phyloP scores from a whole-genome alignment of 108 stramenopile species.

The Aureococcus anophagefferens region DNA sequence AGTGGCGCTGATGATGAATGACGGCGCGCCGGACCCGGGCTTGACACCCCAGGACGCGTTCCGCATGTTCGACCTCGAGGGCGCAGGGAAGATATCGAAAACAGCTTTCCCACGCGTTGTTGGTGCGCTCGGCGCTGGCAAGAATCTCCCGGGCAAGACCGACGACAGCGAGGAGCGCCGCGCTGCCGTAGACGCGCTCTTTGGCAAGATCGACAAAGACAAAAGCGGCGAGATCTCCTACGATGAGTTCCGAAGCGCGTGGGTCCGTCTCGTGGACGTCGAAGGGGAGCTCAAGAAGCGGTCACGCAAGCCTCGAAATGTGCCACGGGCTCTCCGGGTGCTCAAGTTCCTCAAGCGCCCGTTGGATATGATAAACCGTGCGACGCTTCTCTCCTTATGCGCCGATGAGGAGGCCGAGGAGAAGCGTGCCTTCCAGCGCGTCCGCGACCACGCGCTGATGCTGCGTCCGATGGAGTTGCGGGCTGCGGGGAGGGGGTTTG shows the following conservation, averaged over 20 bases:
- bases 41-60: constrained; percentile 27
- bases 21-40: constrained; percentile 13
- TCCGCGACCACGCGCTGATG: constrained; percentile 3
- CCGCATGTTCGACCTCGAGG: constrained; percentile 27
- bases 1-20: constrained; percentile 35
- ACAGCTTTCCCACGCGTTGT: constrained; percentile 3
- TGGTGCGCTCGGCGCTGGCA: not conserved
- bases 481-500: too few species aligned
- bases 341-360: too few species aligned
- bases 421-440: too few species aligned
- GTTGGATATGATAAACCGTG: too few species aligned
- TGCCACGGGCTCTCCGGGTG: not conserved
- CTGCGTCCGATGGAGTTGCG: too few species aligned
- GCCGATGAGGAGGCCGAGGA: not conserved
- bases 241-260: constrained; percentile 26
- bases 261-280: constrained; percentile 20
- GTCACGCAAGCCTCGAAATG: constrained; percentile 1
- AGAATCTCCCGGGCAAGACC: not conserved
- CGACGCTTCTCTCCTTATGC: not conserved
- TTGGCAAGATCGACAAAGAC: constrained; percentile 25
- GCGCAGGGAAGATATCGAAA: constrained; percentile 11
- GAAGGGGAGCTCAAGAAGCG: constrained; percentile 18
- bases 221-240: constrained; percentile 25
- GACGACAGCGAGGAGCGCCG: not conserved
- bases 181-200: not conserved